These are phyloP conservation scores for Phaeoacremonium minimum DNA, from an alignment of 2,329 filamentous ascomycete species.

Conservation along the genomic window DNA sequence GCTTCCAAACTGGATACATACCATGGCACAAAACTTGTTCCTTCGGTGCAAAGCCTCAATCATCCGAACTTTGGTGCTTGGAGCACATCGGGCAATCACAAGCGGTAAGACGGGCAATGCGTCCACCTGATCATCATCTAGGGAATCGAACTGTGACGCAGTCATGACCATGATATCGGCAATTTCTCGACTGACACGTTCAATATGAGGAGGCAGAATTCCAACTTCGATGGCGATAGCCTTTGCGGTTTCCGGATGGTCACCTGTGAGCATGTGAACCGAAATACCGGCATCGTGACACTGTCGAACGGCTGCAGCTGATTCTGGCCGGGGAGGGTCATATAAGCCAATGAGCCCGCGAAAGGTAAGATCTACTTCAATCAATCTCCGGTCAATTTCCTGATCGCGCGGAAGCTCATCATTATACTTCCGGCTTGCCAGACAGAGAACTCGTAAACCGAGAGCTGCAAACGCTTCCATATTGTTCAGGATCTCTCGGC, in stretches of 20 bases:
- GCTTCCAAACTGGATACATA: constrained; percentile 19
- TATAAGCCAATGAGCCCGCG: constrained; percentile 67
- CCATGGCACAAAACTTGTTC: constrained; percentile 52
- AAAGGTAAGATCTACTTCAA: constrained; percentile 59
- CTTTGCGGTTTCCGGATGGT: constrained; percentile 54
- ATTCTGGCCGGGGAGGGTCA: constrained; percentile 64
- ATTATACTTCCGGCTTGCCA: constrained; percentile 40
- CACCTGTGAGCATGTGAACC: constrained; percentile 61
- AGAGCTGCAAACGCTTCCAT: constrained; percentile 60
- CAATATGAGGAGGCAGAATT: constrained; percentile 1
- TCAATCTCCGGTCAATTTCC: constrained; percentile 35
- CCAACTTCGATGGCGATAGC: constrained; percentile 48
- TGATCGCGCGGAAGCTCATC: constrained; percentile 26
- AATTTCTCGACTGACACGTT: constrained; percentile 31
- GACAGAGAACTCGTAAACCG: constrained; percentile 58
- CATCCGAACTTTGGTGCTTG: constrained; percentile 69
- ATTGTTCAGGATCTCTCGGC: constrained; percentile 30
- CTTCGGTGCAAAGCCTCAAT: constrained; percentile 68
- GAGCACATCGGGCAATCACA: constrained; percentile 67
- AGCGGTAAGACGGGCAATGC: constrained; percentile 57
- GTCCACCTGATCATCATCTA: constrained; percentile 60
- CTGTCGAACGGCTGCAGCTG: constrained; percentile 48
- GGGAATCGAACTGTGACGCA: constrained; percentile 55
- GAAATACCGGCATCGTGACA: constrained; percentile 53
- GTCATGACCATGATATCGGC: constrained; percentile 50